A percentile compares a stretch with the other conserved stretches of the same genome.
Evolutionary conservation across 768 basidiomycete genomes (phyloP).

Genomic region (Mycena sanguinolenta): DNA sequence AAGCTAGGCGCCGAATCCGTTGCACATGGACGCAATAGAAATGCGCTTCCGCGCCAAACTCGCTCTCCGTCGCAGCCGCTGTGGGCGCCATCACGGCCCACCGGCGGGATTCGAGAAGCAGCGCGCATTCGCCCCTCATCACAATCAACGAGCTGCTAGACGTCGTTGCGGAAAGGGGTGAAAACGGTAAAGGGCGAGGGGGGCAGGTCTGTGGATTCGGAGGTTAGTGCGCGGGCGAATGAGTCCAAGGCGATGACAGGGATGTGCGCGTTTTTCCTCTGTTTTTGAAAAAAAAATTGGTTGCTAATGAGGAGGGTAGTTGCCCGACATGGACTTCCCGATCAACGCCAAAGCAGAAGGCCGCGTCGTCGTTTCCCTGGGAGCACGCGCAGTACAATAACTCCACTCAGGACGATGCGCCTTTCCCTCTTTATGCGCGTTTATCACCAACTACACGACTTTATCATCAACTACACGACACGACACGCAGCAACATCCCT

Average conservation of each 20-base stretch:
- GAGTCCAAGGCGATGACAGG: conserved; percentile 80
- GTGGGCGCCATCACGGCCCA: conserved; percentile 84
- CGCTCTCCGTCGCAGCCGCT: conserved; percentile 85
- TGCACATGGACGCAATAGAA: conserved; percentile 89
- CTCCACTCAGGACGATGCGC: conserved; percentile 55
- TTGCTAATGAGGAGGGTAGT: conserved; percentile 52
- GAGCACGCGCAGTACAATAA: conserved; percentile 84
- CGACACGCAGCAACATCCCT: too few species aligned
- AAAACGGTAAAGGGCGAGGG: conserved; percentile 64
- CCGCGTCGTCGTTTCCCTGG: conserved; percentile 93
- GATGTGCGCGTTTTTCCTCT: conserved; percentile 53
- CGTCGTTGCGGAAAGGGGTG: conserved; percentile 76
- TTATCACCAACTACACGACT: too few species aligned
- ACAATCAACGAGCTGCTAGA: conserved; percentile 92
- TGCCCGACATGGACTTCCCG: conserved; percentile 95
- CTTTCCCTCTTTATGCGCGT: not conserved
- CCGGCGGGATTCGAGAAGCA: conserved; percentile 93
- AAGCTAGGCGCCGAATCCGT: too few species aligned
- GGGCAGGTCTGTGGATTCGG: conserved; percentile 66
- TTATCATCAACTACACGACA: conserved; percentile 29
- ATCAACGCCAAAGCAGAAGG: conserved; percentile 96
- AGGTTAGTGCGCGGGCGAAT: conserved; percentile 81
- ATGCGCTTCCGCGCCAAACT: conserved; percentile 75
- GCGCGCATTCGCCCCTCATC: conserved; percentile 84
- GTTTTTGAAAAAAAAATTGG: too few species aligned